These are phyloP conservation scores for Glycyrrhiza uralensis DNA, from an alignment of 306 rosid species.

Conservation along the genomic window DNA sequence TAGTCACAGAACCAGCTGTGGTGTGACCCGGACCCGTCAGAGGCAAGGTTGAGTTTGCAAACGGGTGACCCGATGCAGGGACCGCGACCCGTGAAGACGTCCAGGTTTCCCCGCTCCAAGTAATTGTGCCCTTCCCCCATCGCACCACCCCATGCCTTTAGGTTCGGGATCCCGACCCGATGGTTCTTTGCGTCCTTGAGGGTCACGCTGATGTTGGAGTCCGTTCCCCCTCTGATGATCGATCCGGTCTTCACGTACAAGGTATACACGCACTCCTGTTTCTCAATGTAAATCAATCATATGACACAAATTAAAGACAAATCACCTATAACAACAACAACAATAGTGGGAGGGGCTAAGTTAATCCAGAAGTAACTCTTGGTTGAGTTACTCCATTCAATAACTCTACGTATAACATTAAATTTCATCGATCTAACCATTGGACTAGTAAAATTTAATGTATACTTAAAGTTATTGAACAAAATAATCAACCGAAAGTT, in stretches of 20 bases:
- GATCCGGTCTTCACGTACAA: slow-evolving; percentile 33
- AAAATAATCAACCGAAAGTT: no score
- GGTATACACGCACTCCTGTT: slow-evolving; percentile 33
- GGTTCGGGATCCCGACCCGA: background rate
- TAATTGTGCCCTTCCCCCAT: slow-evolving; percentile 13
- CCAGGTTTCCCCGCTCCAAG: slow-evolving; percentile 30
- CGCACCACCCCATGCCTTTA: slow-evolving; percentile 20
- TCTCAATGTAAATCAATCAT: no score
- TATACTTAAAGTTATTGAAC: no score
- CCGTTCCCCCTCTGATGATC: slow-evolving; percentile 23
- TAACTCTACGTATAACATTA: no score
- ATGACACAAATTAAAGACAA: no score
- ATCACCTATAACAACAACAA: no score
- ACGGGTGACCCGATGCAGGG: slow-evolving; percentile 18
- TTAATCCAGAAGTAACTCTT: no score
- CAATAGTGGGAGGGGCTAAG: no score
- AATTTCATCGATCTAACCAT: no score
- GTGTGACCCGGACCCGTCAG: slow-evolving; percentile 34
- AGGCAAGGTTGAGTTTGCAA: slow-evolving; percentile 30
- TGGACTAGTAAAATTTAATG: background rate
- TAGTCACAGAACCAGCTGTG: slow-evolving; percentile 32
- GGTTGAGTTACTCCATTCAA: no score
- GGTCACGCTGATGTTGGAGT: slow-evolving; percentile 17
- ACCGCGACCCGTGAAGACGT: slow-evolving; percentile 24
- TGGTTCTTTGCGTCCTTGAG: background rate